Conservation (phyloP, 768 basidiomycete species). For the Suillus lakei region DNA sequence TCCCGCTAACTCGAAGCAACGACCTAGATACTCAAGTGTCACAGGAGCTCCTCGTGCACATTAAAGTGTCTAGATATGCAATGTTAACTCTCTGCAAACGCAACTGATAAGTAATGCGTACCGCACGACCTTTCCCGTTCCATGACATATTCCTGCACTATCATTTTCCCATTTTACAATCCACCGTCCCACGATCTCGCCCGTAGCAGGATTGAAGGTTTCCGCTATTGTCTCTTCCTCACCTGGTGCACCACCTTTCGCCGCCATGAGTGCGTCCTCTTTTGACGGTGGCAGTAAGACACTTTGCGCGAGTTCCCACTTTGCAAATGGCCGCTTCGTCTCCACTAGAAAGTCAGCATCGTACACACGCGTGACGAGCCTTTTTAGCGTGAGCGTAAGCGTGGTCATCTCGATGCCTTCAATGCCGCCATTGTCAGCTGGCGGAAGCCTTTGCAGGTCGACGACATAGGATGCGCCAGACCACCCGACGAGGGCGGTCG, state of each 20-base stretch:
- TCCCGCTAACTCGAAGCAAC: background rate
- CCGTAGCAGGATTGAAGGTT: conserved; percentile 61
- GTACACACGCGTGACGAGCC: conserved; percentile 72
- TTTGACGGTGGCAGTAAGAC: conserved; percentile 49
- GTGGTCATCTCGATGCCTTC: conserved; percentile 75
- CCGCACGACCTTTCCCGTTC: conserved; percentile 69
- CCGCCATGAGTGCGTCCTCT: conserved; percentile 36
- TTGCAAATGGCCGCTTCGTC: conserved; percentile 72
- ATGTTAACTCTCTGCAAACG: background rate
- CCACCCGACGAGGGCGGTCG: conserved; percentile 75
- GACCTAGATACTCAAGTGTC: conserved; percentile 5
- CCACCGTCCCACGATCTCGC: conserved; percentile 74
- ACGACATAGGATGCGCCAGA: conserved; percentile 78
- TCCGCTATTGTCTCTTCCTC: conserved; percentile 83
- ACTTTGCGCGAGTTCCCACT: conserved; percentile 72
- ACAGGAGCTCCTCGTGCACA: conserved; percentile 55
- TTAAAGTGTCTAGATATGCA: conserved; percentile 49
- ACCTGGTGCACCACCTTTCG: conserved; percentile 44
- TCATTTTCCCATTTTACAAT: conserved; percentile 74
- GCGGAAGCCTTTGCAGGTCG: conserved; percentile 54
- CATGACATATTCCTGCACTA: conserved; percentile 65
- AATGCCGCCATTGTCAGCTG: conserved; percentile 46
- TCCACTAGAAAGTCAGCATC: conserved; percentile 74
- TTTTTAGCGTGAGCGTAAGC: conserved; percentile 59
- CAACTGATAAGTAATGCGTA: conserved; percentile 40